These are phyloP conservation scores for Podila epigama DNA, from an alignment of 192 early-diverging fungal species.

Conservation along the genomic window DNA sequence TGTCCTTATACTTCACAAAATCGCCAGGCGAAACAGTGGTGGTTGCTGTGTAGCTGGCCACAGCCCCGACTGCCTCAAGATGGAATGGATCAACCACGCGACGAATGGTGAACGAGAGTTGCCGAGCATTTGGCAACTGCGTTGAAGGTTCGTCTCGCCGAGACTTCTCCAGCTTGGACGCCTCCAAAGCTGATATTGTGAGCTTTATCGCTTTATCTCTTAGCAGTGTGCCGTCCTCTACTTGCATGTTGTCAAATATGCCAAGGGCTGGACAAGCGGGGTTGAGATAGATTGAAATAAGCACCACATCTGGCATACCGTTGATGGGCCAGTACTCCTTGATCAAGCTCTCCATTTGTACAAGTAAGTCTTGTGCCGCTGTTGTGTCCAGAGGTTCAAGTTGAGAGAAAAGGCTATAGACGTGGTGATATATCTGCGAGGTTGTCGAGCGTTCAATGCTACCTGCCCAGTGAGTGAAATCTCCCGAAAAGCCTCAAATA, in stretches of 20 bases:
- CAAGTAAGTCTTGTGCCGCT: background rate
- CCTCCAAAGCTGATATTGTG: background rate
- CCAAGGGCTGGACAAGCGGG: slow-evolving; percentile 2
- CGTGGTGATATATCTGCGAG: slow-evolving; percentile 12
- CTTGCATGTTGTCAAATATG: background rate
- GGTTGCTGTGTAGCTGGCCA: background rate
- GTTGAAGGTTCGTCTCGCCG: background rate
- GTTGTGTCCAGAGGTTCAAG: background rate
- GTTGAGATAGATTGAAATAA: slow-evolving; percentile 15
- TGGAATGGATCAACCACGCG: no score
- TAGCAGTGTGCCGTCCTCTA: background rate
- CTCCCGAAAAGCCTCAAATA: slow-evolving; percentile 10
- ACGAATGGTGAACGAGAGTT: no score
- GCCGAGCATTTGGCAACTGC: no score
- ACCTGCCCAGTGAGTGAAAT: slow-evolving; percentile 24
- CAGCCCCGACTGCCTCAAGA: background rate
- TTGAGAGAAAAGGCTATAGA: background rate
- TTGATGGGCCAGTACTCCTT: slow-evolving; percentile 11
- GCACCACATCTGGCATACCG: slow-evolving; percentile 12
- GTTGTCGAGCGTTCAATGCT: background rate
- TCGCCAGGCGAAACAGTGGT: background rate
- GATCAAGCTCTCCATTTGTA: background rate
- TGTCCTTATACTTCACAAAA: background rate
- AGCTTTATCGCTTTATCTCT: slow-evolving; percentile 1
- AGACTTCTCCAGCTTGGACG: background rate